These are phyloP conservation scores for Plenodomus lindquistii DNA, from an alignment of 2,329 filamentous ascomycete species.

Conservation along the genomic window DNA sequence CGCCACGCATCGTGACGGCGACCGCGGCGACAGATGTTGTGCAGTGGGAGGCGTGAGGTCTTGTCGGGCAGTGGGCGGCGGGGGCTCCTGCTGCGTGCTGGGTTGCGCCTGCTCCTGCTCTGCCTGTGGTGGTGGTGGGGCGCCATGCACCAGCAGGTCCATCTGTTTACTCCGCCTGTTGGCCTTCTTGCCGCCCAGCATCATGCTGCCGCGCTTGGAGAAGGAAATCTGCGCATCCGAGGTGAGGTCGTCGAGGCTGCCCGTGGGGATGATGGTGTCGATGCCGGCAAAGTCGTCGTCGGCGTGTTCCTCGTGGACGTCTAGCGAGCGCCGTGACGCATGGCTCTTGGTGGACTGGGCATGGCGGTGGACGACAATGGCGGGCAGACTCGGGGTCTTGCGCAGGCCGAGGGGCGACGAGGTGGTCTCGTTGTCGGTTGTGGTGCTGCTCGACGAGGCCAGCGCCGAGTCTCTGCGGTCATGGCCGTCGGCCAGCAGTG, in stretches of 20 bases:
- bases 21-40: constrained; percentile 32
- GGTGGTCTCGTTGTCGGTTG: constrained; percentile 28
- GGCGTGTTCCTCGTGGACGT: constrained; percentile 11
- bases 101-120: constrained; percentile 13
- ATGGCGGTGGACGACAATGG: constrained; percentile 50
- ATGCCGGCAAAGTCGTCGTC: constrained; percentile 51
- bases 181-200: constrained; percentile 58
- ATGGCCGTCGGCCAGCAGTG: constrained; percentile 38
- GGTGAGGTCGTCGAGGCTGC: constrained; percentile 57
- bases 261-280: constrained; percentile 59
- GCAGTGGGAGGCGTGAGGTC: constrained; percentile 26
- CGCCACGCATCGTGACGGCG: constrained; percentile 43
- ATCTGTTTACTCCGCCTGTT: constrained; percentile 41
- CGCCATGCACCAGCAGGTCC: constrained; percentile 24
- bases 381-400: constrained; percentile 49
- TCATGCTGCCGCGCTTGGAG: constrained; percentile 63
- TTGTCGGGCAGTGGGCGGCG: too few relatives aligned
- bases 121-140: constrained; percentile 17
- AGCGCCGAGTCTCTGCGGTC: constrained; percentile 47
- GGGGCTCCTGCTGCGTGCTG: constrained; percentile 19
- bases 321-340: constrained; percentile 10
- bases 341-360: constrained; percentile 22
- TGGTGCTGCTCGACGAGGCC: constrained; percentile 41
- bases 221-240: constrained; percentile 59
- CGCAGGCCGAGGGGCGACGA: constrained; percentile 36